These are phyloP conservation scores for Asterophora parasitica DNA, from an alignment of 768 basidiomycete genomes.

Conservation along the genomic window DNA sequence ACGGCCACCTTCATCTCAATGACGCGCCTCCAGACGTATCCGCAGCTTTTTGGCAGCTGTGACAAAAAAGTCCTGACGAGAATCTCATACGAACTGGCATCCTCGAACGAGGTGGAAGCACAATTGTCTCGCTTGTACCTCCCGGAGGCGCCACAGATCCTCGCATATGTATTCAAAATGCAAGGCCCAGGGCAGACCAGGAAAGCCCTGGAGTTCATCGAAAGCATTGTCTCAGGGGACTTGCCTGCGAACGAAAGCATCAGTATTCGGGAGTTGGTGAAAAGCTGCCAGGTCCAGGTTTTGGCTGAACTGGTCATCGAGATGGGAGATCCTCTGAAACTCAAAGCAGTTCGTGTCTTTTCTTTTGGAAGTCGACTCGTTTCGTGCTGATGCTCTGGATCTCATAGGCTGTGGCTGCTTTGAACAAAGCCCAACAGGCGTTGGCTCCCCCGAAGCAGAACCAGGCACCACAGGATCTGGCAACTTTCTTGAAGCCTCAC, in stretches of 20 bases:
- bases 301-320: conserved; percentile 72
- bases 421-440: conserved; percentile 42
- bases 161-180: conserved; percentile 65
- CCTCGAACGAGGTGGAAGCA: conserved; percentile 15
- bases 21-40: conserved; percentile 62
- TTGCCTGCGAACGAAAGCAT: conserved; percentile 35
- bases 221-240: conserved; percentile 47
- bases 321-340: conserved; percentile 65
- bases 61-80: conserved; percentile 55
- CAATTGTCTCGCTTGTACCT: conserved; percentile 45
- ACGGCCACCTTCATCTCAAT: conserved; percentile 58
- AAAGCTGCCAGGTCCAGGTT: conserved; percentile 62
- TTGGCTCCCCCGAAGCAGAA: conserved; percentile 27
- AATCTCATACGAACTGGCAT: conserved; percentile 50
- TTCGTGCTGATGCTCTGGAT: background rate
- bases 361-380: background rate
- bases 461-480: conserved; percentile 35
- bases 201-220: conserved; percentile 57
- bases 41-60: conserved; percentile 59
- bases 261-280: conserved; percentile 50
- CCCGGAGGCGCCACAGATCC: conserved; percentile 52
- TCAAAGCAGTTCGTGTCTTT: conserved; percentile 38
- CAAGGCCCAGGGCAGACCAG: conserved; percentile 50
- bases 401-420: conserved; percentile 31
- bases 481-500: conserved; percentile 62